Base-by-base conservation (phyloP, 2,329 filamentous ascomycete species). In the Monilinia polystroma region DNA sequence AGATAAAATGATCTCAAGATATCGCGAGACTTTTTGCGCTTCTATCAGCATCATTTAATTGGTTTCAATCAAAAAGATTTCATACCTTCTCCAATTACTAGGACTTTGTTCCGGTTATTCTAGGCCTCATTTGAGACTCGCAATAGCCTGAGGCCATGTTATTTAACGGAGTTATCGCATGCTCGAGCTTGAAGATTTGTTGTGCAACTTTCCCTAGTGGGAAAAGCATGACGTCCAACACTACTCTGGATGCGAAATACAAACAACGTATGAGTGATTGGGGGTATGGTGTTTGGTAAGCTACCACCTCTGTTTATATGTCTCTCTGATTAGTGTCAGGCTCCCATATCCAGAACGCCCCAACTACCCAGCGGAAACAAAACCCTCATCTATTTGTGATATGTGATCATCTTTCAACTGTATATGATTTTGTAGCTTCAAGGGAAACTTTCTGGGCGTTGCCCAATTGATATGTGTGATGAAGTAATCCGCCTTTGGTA, bases 261-360 rank as follows among this genome's bases (percentile, higher is more conserved):
- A 18, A 26, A 38, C 3, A 60, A 20, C 11, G n/a, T 35, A 2
- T 26, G 20, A 38, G 12, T 60, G 29, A 11, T 23, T 38, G 20
- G 5, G 4, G 20, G 8, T 26, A 5, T 26, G 20, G 20, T 55
- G 53, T 38, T 55, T 55, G 49, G 49, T 52, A 52, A 26, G 49
- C 32, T 55, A 55, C n/a, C 35, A 32, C 20, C 4, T 60, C 20
- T 60, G 14, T 35, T 29, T 26, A 10, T 18, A 38, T 38, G 20
- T 55, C 58, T 52, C 49, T 51, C 32, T 51, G 58, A 10, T 35
- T 14, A 62, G 45, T 62, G 47, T 51, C 45, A 62, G n/a, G 29
- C 38, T 62, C 20, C 4, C 47, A 51, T 5, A 26, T 26, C 45
- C 16, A 20, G 2, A 38, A 51, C 8, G 14, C 8, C 32, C 38